These are phyloP conservation scores for Pyricularia sp. DNA, from an alignment of 2,329 filamentous ascomycete genomes.

Conservation along the genomic window DNA sequence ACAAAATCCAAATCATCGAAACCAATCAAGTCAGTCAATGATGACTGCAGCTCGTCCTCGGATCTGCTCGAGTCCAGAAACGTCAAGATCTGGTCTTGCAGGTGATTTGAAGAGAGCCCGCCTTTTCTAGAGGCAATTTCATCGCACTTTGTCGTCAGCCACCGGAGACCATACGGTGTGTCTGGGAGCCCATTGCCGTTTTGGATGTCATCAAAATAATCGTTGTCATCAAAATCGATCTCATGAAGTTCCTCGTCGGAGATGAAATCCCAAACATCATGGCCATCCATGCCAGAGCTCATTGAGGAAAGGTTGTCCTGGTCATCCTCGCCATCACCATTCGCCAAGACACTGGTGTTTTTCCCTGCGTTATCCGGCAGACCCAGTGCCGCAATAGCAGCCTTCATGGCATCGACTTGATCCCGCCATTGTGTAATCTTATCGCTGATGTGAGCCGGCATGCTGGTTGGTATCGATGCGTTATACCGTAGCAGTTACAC, in stretches of 20 bases:
- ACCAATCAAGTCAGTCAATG: slow-evolving; percentile 77
- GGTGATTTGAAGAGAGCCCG: slow-evolving; percentile 53
- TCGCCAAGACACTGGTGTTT: slow-evolving; percentile 6
- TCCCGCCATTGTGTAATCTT: slow-evolving; percentile 56
- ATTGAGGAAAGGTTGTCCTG: slow-evolving; percentile 53
- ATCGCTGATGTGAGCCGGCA: neutral
- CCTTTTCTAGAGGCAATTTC: slow-evolving; percentile 51
- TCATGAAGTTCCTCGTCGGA: slow-evolving; percentile 59
- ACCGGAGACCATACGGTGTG: slow-evolving; percentile 42
- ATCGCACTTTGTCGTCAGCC: slow-evolving; percentile 60
- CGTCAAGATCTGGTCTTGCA: slow-evolving; percentile 65
- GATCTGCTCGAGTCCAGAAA: slow-evolving; percentile 53
- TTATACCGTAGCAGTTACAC: neutral
- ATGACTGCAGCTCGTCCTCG: slow-evolving; percentile 84
- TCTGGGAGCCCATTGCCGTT: slow-evolving; percentile 12
- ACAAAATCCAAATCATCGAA: slow-evolving; percentile 91
- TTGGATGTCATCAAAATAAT: slow-evolving; percentile 22
- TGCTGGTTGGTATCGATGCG: neutral
- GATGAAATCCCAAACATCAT: slow-evolving; percentile 90
- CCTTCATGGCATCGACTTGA: slow-evolving; percentile 75
- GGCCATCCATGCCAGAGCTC: slow-evolving; percentile 43
- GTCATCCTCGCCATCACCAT: slow-evolving; percentile 33
- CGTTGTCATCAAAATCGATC: slow-evolving; percentile 29
- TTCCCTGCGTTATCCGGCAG: slow-evolving; percentile 19
- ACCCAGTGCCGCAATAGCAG: slow-evolving; percentile 63